phyloP scores from a whole-genome alignment of 2,329 filamentous ascomycete species.

The Calycina marina region DNA sequence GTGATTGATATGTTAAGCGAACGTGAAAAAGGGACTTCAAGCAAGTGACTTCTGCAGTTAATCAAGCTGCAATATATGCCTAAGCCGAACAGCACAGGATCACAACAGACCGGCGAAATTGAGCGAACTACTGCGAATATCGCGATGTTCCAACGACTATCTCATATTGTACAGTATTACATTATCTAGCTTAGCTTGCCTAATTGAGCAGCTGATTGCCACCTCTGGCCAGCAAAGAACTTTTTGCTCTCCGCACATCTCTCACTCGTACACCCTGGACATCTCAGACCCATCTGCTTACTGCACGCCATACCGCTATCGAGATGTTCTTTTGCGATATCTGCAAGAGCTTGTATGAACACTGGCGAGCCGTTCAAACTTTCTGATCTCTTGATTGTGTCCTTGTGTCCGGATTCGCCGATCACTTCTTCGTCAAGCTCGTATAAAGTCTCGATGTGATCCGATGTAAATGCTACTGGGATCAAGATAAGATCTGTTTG shows the following conservation, averaged over 20 bases:
- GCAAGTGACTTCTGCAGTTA: too few relatives aligned
- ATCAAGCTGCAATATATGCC: too few relatives aligned
- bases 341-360: conserved; percentile 81
- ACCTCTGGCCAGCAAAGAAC: conserved; percentile 35
- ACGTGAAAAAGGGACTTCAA: too few relatives aligned
- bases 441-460: conserved; percentile 94
- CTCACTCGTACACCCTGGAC: conserved; percentile 85
- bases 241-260: conserved; percentile 66
- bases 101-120: too few relatives aligned
- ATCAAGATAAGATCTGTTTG: conserved; percentile 85
- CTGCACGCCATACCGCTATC: conserved; percentile 54
- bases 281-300: conserved; percentile 76
- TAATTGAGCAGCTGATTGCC: too few relatives aligned
- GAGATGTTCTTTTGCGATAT: conserved; percentile 72
- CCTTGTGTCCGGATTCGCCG: conserved; percentile 62
- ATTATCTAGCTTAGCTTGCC: too few relatives aligned
- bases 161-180: conserved; percentile 9
- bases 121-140: too few relatives aligned
- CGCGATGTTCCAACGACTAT: too few relatives aligned
- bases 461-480: conserved; percentile 95
- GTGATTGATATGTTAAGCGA: too few relatives aligned
- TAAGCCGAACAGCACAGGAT: too few relatives aligned
- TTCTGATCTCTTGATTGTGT: conserved; percentile 78
- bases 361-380: conserved; percentile 81
- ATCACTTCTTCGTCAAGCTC: conserved; percentile 94